Evolutionary conservation across 2,329 filamentous ascomycete species (phyloP), one percentile per base, ranked within the genome.

Genomic region (Sphaerulina vaccinii): DNA sequence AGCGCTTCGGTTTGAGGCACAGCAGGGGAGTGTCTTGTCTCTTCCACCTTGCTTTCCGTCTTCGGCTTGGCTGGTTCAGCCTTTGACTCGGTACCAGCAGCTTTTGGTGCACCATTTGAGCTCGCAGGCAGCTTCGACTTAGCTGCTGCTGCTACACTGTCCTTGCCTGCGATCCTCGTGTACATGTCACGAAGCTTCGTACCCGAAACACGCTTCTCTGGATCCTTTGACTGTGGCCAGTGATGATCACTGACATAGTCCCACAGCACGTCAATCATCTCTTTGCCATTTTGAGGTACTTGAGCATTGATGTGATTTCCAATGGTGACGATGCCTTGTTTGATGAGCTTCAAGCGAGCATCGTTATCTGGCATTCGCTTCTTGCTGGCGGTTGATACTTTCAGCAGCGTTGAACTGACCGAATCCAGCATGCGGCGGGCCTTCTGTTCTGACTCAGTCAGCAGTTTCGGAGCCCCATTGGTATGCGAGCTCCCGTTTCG

Each of bases 341-440:
- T 84, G 63, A 86, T 79, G 37, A 84, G 77, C 62, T 75, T 78
- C 18, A 84, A 79, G 38, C 84, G 77, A 46, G 81, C 77, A 58
- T 84, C 83, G 61, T 81, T 80, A 22, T 79, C 81, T 49, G 81
- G 82, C 55, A 84, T 80, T 43, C 79, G 79, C 59, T 83, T 82
- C 58, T 80, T 81, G 2, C 81, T 86, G 3, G 83, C 83, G 45
- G 77, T 79, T 48, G 80, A 73, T 48, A 86, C 80, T 22, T 73
- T 75, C 57, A 79, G 77, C 44, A 87, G 78, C 55, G 81, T 83
- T 54, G 80, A 76, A 42, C 76, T 76, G 22, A 86, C 80, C 11
- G 82, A 81, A 54, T 80, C 79, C 53, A 85, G 67, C 32, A 79
- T 73, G 21, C 75, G 70, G 57, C 77, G 74, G 42, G 81, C 71